Base-by-base conservation (phyloP, 2,329 filamentous ascomycete species). In the Alternaria atra region DNA sequence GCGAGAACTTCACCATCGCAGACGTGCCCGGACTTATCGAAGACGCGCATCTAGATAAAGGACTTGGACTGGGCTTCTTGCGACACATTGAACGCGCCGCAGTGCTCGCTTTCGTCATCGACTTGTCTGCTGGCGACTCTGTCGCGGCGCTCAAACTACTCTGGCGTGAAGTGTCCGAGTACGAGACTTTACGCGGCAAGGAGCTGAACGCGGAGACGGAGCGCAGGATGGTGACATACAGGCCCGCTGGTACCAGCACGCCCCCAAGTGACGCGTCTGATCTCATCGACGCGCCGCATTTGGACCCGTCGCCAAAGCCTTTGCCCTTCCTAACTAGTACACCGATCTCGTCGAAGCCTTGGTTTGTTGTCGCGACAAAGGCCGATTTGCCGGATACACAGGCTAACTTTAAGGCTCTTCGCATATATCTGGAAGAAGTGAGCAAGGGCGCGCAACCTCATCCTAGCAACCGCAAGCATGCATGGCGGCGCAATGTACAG, bases 341-440 rank as follows among this genome's bases (percentile, higher is more conserved):
- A n/a, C 88, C 90, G 40, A 96, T 98, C 67, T 91, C 91, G n/a
- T 87, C 87, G 34, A 99, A 99, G 81, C 94, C 95, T 1, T 99
- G 95, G 95, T 95, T 97, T 72, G 94, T 97, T 5, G 89, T 97
- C 43, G 94, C 92, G 1, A 97, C 94, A 20, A 98, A 98, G 80
- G 94, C 92, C 1, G 94, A 98, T 76, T 77, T 97, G 55, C 87
- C 89, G 4, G 86, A 86, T 3, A 97, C 95, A 2, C 87, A 93
- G 76, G 86, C 88, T 25, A 96, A 95, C 74, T 99, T 92, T 76
- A 80, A 78, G 35, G 79, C 81, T 52, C 81, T 99, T 68, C 88
- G 89, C 67, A 80, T 80, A 8, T 97, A 97, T 78, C 80, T 99
- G 4, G 83, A 86, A 5, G 82, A 81, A 4, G 85, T 98, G 25